phyloP scores from a whole-genome alignment of 768 basidiomycete species.

The Leccinum truebloodii region DNA sequence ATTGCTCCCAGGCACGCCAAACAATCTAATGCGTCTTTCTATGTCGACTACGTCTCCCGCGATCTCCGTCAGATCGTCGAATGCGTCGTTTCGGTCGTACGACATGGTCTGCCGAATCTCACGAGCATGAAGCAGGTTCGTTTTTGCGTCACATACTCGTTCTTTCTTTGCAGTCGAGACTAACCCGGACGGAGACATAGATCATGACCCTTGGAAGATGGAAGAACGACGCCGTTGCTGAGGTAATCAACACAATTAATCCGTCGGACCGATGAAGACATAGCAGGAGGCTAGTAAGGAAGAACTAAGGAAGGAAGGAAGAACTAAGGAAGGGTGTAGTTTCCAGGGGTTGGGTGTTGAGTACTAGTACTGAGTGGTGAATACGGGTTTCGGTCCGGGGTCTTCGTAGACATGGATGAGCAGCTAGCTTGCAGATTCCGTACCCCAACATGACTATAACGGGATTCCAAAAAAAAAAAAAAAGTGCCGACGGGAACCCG shows the following conservation, averaged over 20 bases:
- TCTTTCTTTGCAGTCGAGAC: background rate
- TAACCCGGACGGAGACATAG: background rate
- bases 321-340: too few relatives aligned
- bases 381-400: too few relatives aligned
- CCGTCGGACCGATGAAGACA: background rate
- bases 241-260: background rate
- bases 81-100: constrained; percentile 84
- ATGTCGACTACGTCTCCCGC: constrained; percentile 75
- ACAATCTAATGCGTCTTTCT: constrained; percentile 49
- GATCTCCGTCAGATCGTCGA: constrained; percentile 80
- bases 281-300: background rate
- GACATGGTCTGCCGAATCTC: constrained; percentile 84
- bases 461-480: too few relatives aligned
- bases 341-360: too few relatives aligned
- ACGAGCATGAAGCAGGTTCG: constrained; percentile 84
- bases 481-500: too few relatives aligned
- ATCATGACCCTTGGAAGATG: constrained; percentile 65
- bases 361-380: too few relatives aligned
- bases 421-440: too few relatives aligned
- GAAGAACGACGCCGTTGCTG: background rate
- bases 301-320: too few relatives aligned
- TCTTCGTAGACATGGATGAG: too few relatives aligned
- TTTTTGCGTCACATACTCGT: background rate
- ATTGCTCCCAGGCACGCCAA: constrained; percentile 32
- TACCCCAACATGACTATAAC: too few relatives aligned